Conservation (phyloP, 2,329 filamentous ascomycete genomes). For the Nemania diffusa region DNA sequence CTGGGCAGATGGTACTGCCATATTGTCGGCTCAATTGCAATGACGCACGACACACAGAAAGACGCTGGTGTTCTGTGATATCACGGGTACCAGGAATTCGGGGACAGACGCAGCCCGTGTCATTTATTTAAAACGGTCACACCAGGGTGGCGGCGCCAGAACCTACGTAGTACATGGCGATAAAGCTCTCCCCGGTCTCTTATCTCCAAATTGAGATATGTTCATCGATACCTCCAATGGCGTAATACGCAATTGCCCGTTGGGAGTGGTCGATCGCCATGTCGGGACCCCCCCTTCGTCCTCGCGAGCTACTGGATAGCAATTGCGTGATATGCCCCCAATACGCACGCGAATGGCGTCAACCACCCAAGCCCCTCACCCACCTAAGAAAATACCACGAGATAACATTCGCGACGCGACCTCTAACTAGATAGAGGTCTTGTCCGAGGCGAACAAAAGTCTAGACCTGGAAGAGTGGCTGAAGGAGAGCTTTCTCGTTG, state of each 20-base stretch:
- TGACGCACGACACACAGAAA: not conserved
- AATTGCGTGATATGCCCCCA: slow-evolving; percentile 41
- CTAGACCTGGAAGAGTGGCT: slow-evolving; percentile 12
- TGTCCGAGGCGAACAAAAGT: not conserved
- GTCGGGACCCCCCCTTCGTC: slow-evolving; percentile 6
- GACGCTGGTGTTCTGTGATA: not conserved
- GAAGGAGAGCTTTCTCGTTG: not conserved
- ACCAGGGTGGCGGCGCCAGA: slow-evolving; percentile 7
- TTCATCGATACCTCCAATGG: slow-evolving; percentile 37
- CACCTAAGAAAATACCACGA: not conserved
- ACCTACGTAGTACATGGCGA: slow-evolving; percentile 9
- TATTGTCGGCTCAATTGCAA: slow-evolving; percentile 24
- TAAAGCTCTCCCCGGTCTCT: slow-evolving; percentile 1
- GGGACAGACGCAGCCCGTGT: slow-evolving; percentile 19
- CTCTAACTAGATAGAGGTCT: slow-evolving; percentile 10
- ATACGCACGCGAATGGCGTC: slow-evolving; percentile 36
- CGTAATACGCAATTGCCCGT: slow-evolving; percentile 31
- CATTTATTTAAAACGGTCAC: slow-evolving; percentile 22
- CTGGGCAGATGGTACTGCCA: slow-evolving; percentile 31
- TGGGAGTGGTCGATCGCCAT: slow-evolving; percentile 29
- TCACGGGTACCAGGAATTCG: slow-evolving; percentile 14
- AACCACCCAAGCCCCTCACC: slow-evolving; percentile 35
- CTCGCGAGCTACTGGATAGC: slow-evolving; percentile 11
- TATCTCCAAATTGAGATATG: slow-evolving; percentile 28
- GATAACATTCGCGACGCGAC: slow-evolving; percentile 8